A percentile compares a stretch with the other conserved stretches of the same genome.
Evolutionary conservation across 306 rosid species (phyloP).

Genomic region (Quercus variabilis): DNA sequence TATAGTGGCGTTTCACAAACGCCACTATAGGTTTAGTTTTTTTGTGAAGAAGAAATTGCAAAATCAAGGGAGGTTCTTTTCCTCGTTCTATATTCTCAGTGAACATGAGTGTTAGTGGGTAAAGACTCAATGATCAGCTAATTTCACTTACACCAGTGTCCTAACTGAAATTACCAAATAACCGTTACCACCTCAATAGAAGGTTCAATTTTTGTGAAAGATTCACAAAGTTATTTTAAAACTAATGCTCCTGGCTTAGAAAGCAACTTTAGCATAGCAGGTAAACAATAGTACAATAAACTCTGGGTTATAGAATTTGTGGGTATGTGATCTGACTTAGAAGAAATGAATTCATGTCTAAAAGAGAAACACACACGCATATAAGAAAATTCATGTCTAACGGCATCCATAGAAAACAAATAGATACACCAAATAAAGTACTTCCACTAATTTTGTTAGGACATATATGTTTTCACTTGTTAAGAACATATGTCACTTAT

Average conservation of each 20-base stretch:
- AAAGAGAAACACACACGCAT: no score
- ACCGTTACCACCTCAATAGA: neutral
- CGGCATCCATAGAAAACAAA: no score
- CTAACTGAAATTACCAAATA: neutral
- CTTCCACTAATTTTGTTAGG: no score
- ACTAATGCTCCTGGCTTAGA: neutral
- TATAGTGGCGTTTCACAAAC: no score
- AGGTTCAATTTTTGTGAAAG: neutral
- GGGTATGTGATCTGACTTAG: neutral
- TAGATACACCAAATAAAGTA: no score
- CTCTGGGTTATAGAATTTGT: neutral
- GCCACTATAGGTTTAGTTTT: no score
- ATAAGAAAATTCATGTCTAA: no score
- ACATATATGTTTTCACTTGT: no score
- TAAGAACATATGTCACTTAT: no score
- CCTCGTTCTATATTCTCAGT: neutral
- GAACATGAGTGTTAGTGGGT: no score
- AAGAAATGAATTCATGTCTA: neutral
- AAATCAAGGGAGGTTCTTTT: neutral
- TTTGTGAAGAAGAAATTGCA: neutral
- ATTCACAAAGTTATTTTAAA: neutral
- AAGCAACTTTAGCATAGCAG: neutral
- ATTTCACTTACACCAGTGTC: neutral
- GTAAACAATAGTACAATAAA: neutral
- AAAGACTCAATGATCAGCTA: neutral